phyloP scores from a whole-genome alignment of 805 yeast species.

The Soucietia sequanensis region DNA sequence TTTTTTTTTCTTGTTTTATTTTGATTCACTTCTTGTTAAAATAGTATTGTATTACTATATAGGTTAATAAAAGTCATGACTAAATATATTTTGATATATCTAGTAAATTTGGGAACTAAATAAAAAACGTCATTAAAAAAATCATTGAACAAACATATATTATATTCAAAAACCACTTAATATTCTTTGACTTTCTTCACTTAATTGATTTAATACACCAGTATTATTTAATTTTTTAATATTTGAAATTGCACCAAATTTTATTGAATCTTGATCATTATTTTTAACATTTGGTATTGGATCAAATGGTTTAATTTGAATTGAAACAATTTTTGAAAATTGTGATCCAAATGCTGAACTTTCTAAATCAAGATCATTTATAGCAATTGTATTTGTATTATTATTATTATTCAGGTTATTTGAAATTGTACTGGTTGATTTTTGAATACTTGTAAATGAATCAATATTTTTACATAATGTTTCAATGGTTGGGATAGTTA shows the following conservation, averaged over 20 bases:
- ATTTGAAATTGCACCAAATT: conserved; percentile 21
- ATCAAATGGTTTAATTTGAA: conserved; percentile 62
- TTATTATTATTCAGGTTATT: conserved; percentile 7
- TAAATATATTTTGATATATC: too few species aligned
- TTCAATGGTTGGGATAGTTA: conserved; percentile 29
- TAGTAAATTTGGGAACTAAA: too few species aligned
- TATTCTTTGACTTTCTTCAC: conserved; percentile 13
- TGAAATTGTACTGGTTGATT: conserved; percentile 6
- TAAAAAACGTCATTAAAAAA: not conserved
- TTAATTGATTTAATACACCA: conserved; percentile 27
- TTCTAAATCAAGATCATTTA: conserved; percentile 58
- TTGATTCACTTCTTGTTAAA: not conserved
- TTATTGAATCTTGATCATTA: conserved; percentile 29
- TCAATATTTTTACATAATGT: conserved; percentile 30
- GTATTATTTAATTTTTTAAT: conserved; percentile 24
- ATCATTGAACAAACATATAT: too few species aligned
- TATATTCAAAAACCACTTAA: conserved; percentile 8
- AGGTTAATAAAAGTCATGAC: not conserved
- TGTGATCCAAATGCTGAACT: conserved; percentile 79
- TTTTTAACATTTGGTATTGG: conserved; percentile 58
- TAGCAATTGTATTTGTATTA: conserved; percentile 25
- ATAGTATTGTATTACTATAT: too few species aligned
- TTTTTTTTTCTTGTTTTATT: not conserved
- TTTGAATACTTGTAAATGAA: conserved; percentile 27
- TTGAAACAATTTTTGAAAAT: conserved; percentile 69